These are phyloP conservation scores for Excoecaria cochinchinensis DNA, from an alignment of 345 rosid genomes.

Conservation along the genomic window DNA sequence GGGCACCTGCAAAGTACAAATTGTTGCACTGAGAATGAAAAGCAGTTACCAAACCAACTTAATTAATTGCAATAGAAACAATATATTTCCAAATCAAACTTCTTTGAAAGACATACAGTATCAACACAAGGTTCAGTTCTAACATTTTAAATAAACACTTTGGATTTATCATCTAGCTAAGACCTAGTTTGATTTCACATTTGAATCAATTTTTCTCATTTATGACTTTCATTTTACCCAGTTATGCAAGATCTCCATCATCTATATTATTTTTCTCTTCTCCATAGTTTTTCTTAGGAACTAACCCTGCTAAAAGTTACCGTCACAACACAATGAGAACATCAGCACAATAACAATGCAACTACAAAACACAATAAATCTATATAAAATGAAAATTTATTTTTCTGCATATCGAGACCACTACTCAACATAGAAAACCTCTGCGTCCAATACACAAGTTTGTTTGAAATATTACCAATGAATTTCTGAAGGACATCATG, in stretches of 20 bases:
- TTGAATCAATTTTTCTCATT: not conserved
- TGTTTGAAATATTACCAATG: not conserved
- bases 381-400: not conserved
- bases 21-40: not conserved
- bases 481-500: not conserved
- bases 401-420: not conserved
- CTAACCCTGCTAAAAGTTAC: too few species aligned
- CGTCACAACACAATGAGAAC: not conserved
- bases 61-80: not conserved
- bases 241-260: not conserved
- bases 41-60: not conserved
- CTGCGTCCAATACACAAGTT: not conserved
- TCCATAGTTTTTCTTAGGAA: not conserved
- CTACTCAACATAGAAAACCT: not conserved
- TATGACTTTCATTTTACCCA: not conserved
- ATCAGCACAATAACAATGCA: not conserved
- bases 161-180: not conserved
- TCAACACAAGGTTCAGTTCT: not conserved
- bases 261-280: not conserved
- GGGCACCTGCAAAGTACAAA: slow-evolving; percentile 10
- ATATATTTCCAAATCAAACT: not conserved
- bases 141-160: not conserved
- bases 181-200: not conserved
- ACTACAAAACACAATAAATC: not conserved
- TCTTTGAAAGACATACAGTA: not conserved